Conservation (phyloP, 164 flowering plant species). For the Piper betle region DNA sequence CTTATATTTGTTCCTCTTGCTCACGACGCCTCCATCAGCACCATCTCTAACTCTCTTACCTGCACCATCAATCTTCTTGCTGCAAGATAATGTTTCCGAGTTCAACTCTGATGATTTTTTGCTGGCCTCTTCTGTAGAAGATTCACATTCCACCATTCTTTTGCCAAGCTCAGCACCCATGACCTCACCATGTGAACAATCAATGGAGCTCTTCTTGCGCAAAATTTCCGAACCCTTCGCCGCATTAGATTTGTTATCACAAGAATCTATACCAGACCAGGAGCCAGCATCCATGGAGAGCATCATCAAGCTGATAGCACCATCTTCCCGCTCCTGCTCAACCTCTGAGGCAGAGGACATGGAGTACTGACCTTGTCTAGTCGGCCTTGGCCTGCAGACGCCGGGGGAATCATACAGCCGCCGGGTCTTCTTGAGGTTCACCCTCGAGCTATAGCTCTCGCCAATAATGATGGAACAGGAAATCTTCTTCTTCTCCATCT, state of each 20-base stretch:
- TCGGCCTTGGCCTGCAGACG: background rate
- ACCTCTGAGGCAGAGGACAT: slow-evolving; percentile 53
- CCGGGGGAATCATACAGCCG: slow-evolving; percentile 32
- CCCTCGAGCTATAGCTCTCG: slow-evolving; percentile 7
- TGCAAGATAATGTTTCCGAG: slow-evolving; percentile 8
- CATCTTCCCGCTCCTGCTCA: slow-evolving; percentile 67
- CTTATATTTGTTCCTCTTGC: slow-evolving; percentile 31
- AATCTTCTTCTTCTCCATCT: slow-evolving; percentile 13
- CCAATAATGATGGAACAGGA: slow-evolving; percentile 2
- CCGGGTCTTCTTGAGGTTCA: slow-evolving; percentile 56
- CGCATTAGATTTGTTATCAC: slow-evolving; percentile 52
- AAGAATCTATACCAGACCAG: slow-evolving; percentile 35
- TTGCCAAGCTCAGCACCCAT: slow-evolving; percentile 8
- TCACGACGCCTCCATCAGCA: slow-evolving; percentile 12
- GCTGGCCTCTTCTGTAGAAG: slow-evolving; percentile 3
- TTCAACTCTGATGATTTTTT: slow-evolving; percentile 8
- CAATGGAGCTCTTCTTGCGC: slow-evolving; percentile 23
- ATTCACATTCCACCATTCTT: slow-evolving; percentile 1
- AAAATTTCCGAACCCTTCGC: slow-evolving; percentile 19
- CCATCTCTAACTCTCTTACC: slow-evolving; percentile 12
- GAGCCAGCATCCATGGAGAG: slow-evolving; percentile 52
- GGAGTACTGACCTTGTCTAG: slow-evolving; percentile 38
- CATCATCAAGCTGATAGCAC: slow-evolving; percentile 78
- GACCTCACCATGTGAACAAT: slow-evolving; percentile 30
- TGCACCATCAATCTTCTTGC: slow-evolving; percentile 8